Base-by-base conservation (phyloP, 768 basidiomycete species). In the Pseudohyphozyma bogoriensis region DNA sequence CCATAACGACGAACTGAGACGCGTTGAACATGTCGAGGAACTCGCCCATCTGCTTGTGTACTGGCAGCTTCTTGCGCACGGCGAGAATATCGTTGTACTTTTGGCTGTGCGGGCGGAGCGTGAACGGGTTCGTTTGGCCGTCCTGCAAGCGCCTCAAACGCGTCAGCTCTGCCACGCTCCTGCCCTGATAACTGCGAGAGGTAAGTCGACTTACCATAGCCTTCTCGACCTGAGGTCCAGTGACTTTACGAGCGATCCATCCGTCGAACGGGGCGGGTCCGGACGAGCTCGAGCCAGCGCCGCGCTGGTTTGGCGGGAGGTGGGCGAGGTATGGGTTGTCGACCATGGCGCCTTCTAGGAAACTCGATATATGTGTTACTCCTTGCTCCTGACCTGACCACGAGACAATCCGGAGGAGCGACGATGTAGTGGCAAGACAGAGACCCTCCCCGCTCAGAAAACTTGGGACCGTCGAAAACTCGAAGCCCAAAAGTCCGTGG, bases 31-130 rank as follows among this genome's bases (percentile, higher is more conserved):
- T 85, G 67, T 85, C 80, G 70, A 85, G 82, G 73, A 99, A 97
- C 49, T 92, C 87, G 59, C 85, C 80, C 91, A 96, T 93, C 74
- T 93, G 88, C 3, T 83, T 75, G 68, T 80, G 95, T 0, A 99
- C 92, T 0, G 95, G 93, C 26, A 99, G 78, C 71, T 87, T 87
- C 77, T 85, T 89, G 59, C 95, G 82, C 15, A 79, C 75, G 69
- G 85, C 84, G 28, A 97, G 73, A 59, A 97, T 92, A 76, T 87
- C 89, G 74, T 77, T 82, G 78, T 95, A 97, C 64, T 85, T 81
- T 4, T 80, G 71, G 0, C 88, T 82, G 72, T 85, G 85, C 0
- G 88, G 86, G 60, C 72, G 74, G 59, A 85, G 85, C 7, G 87
- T 95, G 77, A 96, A 97, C 1, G 93, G 86, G 70, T 97, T 96